Base-by-base conservation (phyloP, 257 asterid genomes). In the Solanum piurae region DNA sequence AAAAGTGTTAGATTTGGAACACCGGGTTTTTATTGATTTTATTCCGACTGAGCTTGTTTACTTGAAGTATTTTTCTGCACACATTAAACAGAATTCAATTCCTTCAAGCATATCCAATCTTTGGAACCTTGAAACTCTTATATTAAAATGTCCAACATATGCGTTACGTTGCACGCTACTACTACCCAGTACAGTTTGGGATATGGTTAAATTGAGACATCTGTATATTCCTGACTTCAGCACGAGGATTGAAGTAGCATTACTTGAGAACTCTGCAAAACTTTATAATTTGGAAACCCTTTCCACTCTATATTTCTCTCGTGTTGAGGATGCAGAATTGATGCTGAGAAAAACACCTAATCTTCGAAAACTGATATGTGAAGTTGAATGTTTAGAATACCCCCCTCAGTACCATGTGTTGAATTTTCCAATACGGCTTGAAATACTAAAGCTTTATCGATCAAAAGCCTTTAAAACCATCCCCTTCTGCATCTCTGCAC, bases 31-130 rank as follows among this genome's bases (percentile, higher is more conserved):
- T 2, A n/a, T 64, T 20, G 27, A n/a, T 64, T 64, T 29, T 4
- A n/a, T 64, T 29, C 72, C 33, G 10, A 9, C 68, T 21, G 68
- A 20, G 6, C 42, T 87, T 3, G 42, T 79, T n/a, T 80, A 83
- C 68, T 60, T 87, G 46, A 89, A 87, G 34, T 87, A 66, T 64
- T 44, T 89, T n/a, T 85, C 89, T 37, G 31, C 73, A 29, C 72
- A 16, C 31, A 85, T 38, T 20, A 18, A 29, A 6, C 11, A 37
- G 18, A 5, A 82, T 12, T 64, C 86, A 44, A 80, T 40, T 25
- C 4, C 60, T 6, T 80, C 85, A 7, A 10, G 9, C 23, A n/a
- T 80, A 44, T 5, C 8, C 68, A 80, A 40, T 8, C 36, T 80
- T 4, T 29, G 42, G 55, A 83, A 52, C 29, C 86, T 52, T 27